Conservation (phyloP, 1,284 basidiomycete species). For the Athelia psychrophila region DNA sequence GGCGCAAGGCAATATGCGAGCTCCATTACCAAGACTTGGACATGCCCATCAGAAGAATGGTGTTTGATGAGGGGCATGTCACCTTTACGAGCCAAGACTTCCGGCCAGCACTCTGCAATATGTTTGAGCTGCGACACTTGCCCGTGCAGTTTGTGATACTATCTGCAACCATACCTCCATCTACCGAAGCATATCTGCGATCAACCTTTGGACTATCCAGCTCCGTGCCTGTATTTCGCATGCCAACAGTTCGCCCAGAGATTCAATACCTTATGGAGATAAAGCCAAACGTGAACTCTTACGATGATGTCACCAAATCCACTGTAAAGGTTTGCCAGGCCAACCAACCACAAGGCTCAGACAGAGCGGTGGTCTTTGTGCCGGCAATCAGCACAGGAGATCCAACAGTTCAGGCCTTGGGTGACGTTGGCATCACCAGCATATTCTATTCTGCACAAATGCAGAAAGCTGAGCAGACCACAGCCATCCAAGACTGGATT, state of each 20-base stretch:
- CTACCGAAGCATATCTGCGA: neutral
- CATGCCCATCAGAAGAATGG: slow-evolving; percentile 7
- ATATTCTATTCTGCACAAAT: neutral
- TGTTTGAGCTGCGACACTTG: slow-evolving; percentile 8
- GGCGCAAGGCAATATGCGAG: neutral
- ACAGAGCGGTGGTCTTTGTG: no score
- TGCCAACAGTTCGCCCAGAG: no score
- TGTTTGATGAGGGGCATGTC: slow-evolving; percentile 17
- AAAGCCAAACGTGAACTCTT: no score
- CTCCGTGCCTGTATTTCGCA: no score
- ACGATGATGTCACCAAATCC: no score
- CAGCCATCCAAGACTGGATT: slow-evolving; percentile 5
- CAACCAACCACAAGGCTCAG: no score
- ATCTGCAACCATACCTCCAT: slow-evolving; percentile 6
- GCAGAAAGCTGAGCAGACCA: slow-evolving; percentile 12
- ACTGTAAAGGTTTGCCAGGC: no score
- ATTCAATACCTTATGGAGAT: no score
- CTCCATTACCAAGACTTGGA: slow-evolving; percentile 3
- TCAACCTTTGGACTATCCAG: no score
- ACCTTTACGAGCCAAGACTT: slow-evolving; percentile 8
- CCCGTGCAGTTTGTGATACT: slow-evolving; percentile 2
- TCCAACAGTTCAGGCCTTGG: no score
- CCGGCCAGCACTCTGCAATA: slow-evolving; percentile 6
- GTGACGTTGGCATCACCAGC: no score
- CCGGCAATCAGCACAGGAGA: no score